Base-by-base conservation (phyloP, 441 rosid genomes). In the Bocquillonia castaneifolia region DNA sequence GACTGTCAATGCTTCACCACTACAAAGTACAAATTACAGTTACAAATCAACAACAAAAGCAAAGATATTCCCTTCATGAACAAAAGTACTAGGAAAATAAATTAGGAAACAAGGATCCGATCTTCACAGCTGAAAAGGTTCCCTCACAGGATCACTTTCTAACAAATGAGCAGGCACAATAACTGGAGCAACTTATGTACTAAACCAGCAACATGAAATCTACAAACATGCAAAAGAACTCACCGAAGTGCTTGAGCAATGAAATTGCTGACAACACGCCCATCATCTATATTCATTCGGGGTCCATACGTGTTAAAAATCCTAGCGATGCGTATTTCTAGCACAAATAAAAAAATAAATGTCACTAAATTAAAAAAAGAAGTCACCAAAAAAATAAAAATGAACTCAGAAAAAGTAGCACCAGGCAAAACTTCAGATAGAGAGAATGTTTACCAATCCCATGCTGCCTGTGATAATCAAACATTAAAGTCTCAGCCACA, bases 181-280 rank as follows among this genome's bases (percentile, higher is more conserved):
- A n/a, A n/a, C n/a, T n/a, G n/a, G n/a, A n/a, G n/a, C n/a, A n/a
- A n/a, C n/a, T n/a, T n/a, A n/a, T n/a, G n/a, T n/a, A n/a, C n/a
- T n/a, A 13, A 17, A 53, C 31, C 7, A 25, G 3, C 14, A 36
- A 14, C 44, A 37, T 10, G 15, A 22, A n/a, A n/a, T n/a, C n/a
- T n/a, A n/a, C n/a, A n/a, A n/a, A n/a, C n/a, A 26, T 28, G 70
- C 9, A 57, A 31, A 23, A 72, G 32, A 53, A 72, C 63, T 76
- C 67, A 93, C 97, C 97, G 83, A 25, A 88, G 83, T 68, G 99
- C 96, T 72, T 90, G 98, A 70, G 97, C 96, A 50, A 94, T 94
- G 85, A 94, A 91, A 76, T 94, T 94, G 83, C 99, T 94, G 73
- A 94, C 99, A 26, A 94, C 99, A 73, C 99, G 99, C 13, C 99